A percentile compares a stretch with the other conserved stretches of the same genome.
Evolutionary conservation across 257 asterid species (phyloP).

Genomic region (Salvia rosmarinus): DNA sequence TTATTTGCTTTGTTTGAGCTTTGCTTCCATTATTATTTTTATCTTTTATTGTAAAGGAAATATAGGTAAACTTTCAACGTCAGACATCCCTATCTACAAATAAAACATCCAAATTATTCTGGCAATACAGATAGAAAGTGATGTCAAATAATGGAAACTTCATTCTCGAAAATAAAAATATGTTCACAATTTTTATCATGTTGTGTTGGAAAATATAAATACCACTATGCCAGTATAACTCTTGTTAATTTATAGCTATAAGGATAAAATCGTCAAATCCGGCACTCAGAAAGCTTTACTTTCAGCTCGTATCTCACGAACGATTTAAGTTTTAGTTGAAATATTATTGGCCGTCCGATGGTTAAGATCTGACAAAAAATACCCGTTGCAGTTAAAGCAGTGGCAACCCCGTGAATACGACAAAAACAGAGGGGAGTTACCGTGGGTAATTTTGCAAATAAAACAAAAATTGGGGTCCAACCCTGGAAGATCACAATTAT

Average conservation of each 20-base stretch:
- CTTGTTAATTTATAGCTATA: neutral
- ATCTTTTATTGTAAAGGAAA: too few species aligned
- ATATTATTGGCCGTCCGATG: conserved; percentile 30
- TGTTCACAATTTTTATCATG: too few species aligned
- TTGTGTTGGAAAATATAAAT: neutral
- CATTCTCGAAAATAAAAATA: neutral
- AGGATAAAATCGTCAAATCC: conserved; percentile 18
- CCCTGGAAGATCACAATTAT: conserved; percentile 10
- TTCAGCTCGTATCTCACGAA: conserved; percentile 20
- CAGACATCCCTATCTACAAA: too few species aligned
- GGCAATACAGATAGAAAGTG: too few species aligned
- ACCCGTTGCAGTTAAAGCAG: conserved; percentile 40
- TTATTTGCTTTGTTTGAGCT: too few species aligned
- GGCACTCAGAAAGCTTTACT: neutral
- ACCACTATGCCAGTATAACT: too few species aligned
- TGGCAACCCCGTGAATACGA: conserved; percentile 41
- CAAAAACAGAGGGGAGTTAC: conserved; percentile 20
- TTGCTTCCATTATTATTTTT: too few species aligned
- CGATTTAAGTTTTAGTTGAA: conserved; percentile 5
- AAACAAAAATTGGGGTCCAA: conserved; percentile 31
- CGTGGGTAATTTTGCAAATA: conserved; percentile 33
- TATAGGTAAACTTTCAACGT: neutral
- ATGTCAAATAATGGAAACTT: neutral
- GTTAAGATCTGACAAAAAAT: conserved; percentile 29
- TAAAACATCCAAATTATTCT: too few species aligned